Conservation (phyloP, 1,284 basidiomycete genomes). For the Limonomyces culmigenus region DNA sequence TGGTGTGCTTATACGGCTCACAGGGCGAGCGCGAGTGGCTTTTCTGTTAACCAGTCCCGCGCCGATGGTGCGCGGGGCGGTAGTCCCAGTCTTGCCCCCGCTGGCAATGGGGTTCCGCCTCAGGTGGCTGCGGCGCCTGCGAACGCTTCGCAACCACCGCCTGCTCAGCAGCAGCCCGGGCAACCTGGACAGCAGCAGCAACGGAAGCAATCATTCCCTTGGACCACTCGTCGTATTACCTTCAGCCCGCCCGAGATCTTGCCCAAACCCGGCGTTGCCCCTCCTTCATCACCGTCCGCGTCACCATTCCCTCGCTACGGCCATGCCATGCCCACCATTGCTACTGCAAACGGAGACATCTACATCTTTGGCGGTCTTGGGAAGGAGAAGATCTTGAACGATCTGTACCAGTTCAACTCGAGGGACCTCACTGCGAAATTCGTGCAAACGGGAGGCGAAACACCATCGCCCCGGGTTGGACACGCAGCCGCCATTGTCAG, state of each 20-base stretch:
- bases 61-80: no score
- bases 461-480: constrained; percentile 74
- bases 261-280: constrained; percentile 32
- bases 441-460: constrained; percentile 69
- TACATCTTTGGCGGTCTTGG: constrained; percentile 90
- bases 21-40: no score
- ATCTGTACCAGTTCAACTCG: constrained; percentile 72
- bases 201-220: constrained; percentile 55
- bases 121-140: no score
- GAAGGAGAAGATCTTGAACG: constrained; percentile 71
- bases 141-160: no score
- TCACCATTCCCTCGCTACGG: constrained; percentile 89
- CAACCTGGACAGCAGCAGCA: no score
- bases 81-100: no score
- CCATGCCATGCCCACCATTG: constrained; percentile 70
- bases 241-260: constrained; percentile 38
- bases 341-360: constrained; percentile 64
- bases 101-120: no score
- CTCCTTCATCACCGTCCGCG: constrained; percentile 38
- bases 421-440: constrained; percentile 51
- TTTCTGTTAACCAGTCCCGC: no score
- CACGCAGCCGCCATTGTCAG: constrained; percentile 84
- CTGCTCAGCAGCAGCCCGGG: no score
- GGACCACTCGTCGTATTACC: constrained; percentile 42
- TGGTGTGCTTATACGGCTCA: no score